Conservation (phyloP, 768 basidiomycete genomes). For the Hygrophorus pudorinus region DNA sequence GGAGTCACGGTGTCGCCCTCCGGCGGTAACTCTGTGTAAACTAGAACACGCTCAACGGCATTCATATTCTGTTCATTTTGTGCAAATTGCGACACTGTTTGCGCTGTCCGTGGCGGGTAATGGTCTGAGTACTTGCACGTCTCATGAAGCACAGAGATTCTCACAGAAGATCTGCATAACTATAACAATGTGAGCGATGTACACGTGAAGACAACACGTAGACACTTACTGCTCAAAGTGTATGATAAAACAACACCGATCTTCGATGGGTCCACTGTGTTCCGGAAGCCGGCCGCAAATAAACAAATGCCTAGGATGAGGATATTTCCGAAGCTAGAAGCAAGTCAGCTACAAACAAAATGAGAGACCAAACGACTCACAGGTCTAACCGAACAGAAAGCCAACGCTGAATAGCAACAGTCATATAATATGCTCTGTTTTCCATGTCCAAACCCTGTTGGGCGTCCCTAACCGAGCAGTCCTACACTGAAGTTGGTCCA, state of each 20-base stretch:
- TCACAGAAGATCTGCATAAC: slow-evolving; percentile 46
- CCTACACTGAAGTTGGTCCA: slow-evolving; percentile 16
- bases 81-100: slow-evolving; percentile 47
- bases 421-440: slow-evolving; percentile 57
- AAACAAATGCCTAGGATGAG: slow-evolving; percentile 60
- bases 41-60: slow-evolving; percentile 58
- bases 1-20: slow-evolving; percentile 39
- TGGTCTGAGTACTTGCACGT: slow-evolving; percentile 4
- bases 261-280: slow-evolving; percentile 46
- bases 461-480: slow-evolving; percentile 38
- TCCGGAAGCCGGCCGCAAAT: slow-evolving; percentile 55
- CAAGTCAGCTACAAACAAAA: no score
- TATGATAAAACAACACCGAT: slow-evolving; percentile 55
- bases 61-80: slow-evolving; percentile 66
- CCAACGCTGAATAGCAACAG: slow-evolving; percentile 57
- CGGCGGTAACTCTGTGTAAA: slow-evolving; percentile 51
- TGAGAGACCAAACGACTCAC: no score
- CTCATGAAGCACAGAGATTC: slow-evolving; percentile 12
- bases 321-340: slow-evolving; percentile 59
- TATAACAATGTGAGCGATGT: slow-evolving; percentile 13
- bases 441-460: slow-evolving; percentile 47
- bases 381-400: slow-evolving; percentile 54
- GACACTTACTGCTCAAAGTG: slow-evolving; percentile 37
- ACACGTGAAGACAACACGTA: neutral
- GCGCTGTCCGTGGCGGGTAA: no score